Conservation (phyloP, 1,284 basidiomycete species). For the Tilletia setariae region DNA sequence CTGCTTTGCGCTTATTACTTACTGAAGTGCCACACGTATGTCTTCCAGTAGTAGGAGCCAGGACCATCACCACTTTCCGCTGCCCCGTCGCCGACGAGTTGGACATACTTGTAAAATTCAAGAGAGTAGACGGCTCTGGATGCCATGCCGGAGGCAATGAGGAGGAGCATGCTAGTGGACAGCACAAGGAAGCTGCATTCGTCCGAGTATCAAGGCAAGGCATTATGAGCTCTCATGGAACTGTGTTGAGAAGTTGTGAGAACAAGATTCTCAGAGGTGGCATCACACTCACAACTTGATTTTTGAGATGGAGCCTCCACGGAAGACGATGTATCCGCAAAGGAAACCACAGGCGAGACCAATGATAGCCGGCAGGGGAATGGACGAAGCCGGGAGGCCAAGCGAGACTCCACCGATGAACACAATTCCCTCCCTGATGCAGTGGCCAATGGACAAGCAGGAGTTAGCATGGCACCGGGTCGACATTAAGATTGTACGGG, state of each 20-base stretch:
- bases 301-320: constrained; percentile 33
- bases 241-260: neutral
- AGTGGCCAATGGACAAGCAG: too few species aligned
- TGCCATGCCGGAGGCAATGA: constrained; percentile 50
- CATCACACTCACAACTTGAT: constrained; percentile 34
- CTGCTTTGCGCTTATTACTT: constrained; percentile 48
- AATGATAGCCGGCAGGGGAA: constrained; percentile 49
- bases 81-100: constrained; percentile 41
- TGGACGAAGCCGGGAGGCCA: constrained; percentile 45
- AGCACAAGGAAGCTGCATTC: constrained; percentile 37
- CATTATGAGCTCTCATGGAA: neutral
- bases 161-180: constrained; percentile 44
- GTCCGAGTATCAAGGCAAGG: too few species aligned
- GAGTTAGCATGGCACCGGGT: too few species aligned
- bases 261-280: too few species aligned
- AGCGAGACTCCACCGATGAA: constrained; percentile 52
- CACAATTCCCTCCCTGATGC: constrained; percentile 38
- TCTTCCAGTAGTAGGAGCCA: constrained; percentile 38
- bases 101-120: constrained; percentile 45
- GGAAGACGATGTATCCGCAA: constrained; percentile 44
- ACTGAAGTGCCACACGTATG: constrained; percentile 31
- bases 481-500: too few species aligned
- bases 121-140: constrained; percentile 45
- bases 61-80: constrained; percentile 45
- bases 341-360: constrained; percentile 38